Evolutionary conservation across 2,329 filamentous ascomycete genomes (phyloP), one percentile per base, ranked within the genome.

Genomic region (Claviceps fusiformis): DNA sequence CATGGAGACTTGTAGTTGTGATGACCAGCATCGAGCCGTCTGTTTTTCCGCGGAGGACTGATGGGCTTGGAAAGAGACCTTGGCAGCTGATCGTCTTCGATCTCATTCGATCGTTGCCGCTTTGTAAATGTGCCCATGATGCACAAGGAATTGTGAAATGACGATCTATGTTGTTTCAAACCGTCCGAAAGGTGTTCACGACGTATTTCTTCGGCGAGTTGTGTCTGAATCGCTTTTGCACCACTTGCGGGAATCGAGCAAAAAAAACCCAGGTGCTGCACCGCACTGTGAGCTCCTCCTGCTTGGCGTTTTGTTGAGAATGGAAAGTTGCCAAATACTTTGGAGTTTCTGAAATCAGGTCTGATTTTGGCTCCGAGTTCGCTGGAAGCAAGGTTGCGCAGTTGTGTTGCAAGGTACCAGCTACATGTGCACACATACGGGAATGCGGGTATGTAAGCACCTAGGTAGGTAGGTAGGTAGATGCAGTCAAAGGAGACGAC

Each of bases 1-100:
- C 91, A 80, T 0, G 88, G 88, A 1, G 87, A 91, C 1, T 70
- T 65, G 29, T 81, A 62, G 1, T 64, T n/a, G n/a, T n/a, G n/a
- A n/a, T n/a, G 33, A 35, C 58, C 31, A 19, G 59, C 7, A 7
- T 51, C 24, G 1, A 54, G 56, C 8, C 62, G 60, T 24, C 57
- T 63, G 55, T 60, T 70, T 58, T 68, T 74, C 46, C 49, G 63
- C 1, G 75, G 75, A 33, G 77, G 78, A 52, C 75, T 80, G 52
- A 79, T 73, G 8, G 73, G 68, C 7, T 67, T 61, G 19, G 63
- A 63, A 0, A 73, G 60, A 17, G 71, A 71, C 7, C 39, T 50
- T 51, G 52, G 52, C 11, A 37, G 15, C 11, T 56, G 52, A 17
- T 47, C 24, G 19, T 46, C 5, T 24, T 41, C 49, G 5, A 44